Evolutionary conservation across 176 grass and related monocot species (phyloP).

Genomic region (Carex parvula): DNA sequence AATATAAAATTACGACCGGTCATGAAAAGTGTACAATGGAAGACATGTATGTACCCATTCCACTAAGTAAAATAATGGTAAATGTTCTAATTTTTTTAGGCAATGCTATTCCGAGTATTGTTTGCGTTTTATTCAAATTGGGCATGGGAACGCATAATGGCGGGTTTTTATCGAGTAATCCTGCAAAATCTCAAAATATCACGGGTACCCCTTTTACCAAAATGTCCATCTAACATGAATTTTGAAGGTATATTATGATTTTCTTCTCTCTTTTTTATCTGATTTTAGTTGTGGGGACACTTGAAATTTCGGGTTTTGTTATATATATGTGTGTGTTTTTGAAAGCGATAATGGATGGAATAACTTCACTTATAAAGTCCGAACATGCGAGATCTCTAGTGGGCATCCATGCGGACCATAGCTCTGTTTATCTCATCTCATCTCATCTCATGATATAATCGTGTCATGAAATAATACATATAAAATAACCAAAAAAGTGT

Average conservation of each 20-base stretch:
- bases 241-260: neutral
- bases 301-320: neutral
- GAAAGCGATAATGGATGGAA: neutral
- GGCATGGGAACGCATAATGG: neutral
- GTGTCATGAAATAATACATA: neutral
- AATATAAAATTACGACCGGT: neutral
- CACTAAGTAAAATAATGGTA: neutral
- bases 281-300: neutral
- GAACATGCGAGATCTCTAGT: neutral
- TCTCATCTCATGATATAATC: neutral
- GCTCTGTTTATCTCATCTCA: neutral
- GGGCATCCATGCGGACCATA: neutral
- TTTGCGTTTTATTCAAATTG: neutral
- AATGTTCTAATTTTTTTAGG: neutral
- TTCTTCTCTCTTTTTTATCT: neutral
- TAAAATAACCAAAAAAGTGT: neutral
- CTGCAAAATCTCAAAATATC: neutral
- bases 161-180: neutral
- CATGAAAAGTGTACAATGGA: neutral
- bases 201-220: neutral
- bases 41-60: neutral
- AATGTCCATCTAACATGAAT: too few relatives aligned
- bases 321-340: neutral
- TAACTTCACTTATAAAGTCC: neutral
- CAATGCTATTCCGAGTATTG: neutral